phyloP scores from a whole-genome alignment of 306 rosid species.

The Rosa rugosa region DNA sequence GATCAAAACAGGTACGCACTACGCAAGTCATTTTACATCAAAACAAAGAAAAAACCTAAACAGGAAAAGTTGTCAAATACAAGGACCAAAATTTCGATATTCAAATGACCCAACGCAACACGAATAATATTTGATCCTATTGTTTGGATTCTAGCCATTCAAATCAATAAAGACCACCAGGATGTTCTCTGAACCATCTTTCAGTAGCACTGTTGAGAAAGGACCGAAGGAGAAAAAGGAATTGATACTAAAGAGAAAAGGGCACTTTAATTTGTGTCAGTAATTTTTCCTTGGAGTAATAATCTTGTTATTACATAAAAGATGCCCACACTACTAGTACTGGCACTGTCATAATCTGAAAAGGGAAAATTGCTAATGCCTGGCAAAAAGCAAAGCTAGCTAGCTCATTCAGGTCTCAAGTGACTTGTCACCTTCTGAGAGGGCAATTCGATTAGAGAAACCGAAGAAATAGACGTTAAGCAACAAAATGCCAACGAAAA shows the following conservation, averaged over 20 bases:
- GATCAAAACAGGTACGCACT: not conserved
- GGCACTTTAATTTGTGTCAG: not conserved
- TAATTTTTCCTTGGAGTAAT: not conserved
- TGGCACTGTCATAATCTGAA: conserved; percentile 4
- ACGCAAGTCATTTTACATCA: not conserved
- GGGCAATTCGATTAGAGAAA: conserved; percentile 18
- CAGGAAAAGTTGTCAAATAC: not conserved
- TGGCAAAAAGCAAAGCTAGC: conserved; percentile 19
- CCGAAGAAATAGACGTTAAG: conserved; percentile 20
- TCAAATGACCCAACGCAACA: not conserved
- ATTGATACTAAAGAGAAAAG: not conserved
- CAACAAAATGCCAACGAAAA: conserved; percentile 16
- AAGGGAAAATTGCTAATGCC: not conserved
- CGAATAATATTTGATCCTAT: not conserved
- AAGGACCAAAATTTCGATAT: not conserved
- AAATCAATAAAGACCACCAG: not conserved
- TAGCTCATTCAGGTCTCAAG: not conserved
- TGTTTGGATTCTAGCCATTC: not conserved
- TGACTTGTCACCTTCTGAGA: conserved; percentile 19
- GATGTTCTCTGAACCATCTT: conserved; percentile 6
- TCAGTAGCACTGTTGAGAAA: not conserved
- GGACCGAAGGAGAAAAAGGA: not conserved
- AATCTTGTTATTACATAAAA: not conserved
- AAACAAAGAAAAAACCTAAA: not conserved
- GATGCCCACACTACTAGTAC: conserved; percentile 3